Base-by-base conservation (phyloP, 1,284 basidiomycete genomes). In the Tylopilus sp. region DNA sequence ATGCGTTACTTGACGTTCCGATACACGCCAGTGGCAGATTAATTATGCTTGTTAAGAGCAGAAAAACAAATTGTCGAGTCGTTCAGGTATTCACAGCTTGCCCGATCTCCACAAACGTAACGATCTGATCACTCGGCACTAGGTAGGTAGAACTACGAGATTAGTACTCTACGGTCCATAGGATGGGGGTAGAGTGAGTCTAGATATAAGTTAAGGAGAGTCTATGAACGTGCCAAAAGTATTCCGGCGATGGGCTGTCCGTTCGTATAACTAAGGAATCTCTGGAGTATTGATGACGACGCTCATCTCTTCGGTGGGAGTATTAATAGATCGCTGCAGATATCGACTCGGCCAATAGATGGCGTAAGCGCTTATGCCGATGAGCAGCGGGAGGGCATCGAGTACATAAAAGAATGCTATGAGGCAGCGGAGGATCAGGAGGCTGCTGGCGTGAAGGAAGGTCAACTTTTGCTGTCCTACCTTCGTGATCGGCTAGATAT, bases 371-470 rank as follows among this genome's bases (percentile, higher is more conserved):
- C 57, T 52, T 31, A 74, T 70, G n/a, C 73, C 74, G 24, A 76
- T 57, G 21, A 72, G 60, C 1, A 77, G 54, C 5, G 70, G 66
- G 12, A 71, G 57, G 1, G 73, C 69, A 53, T 77, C 75, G 34
- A 77, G 65, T 6, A 67, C 60, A 44, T 75, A 71, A 57, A 76
- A 74, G 58, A 68, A 74, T 7, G 63, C 64, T 68, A 21, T 10
- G 15, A 21, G 7, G 10, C 2, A 8, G 17, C 17, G 9, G 6
- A 14, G 7, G 4, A 7, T 31, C 26, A 26, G 26, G 26, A 8
- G 26, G 8, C 26, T 2, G 26, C 8, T 26, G 30, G 14, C 14
- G 30, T 31, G 30, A 31, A 31, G 30, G 30, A 31, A 12, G 12
- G 30, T 5, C 4, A 31, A 12, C 9, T 11, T 31, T 31, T 31